phyloP scores from a whole-genome alignment of 768 basidiomycete genomes.

The Pleurotus pulmonarius region DNA sequence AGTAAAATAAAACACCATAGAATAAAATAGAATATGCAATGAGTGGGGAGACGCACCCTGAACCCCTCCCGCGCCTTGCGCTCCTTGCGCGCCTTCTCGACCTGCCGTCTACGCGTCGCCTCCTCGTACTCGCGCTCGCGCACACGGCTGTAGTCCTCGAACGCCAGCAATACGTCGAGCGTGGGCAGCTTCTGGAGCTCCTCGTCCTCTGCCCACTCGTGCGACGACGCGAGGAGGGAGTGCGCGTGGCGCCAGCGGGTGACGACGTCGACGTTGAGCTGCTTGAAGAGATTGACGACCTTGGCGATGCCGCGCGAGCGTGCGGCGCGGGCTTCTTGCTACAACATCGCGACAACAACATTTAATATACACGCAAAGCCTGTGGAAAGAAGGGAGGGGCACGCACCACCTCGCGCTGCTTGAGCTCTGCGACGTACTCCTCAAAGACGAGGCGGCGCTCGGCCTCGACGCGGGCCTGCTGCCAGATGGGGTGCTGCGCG shows the following conservation, averaged over 20 bases:
- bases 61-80: slow-evolving; percentile 91
- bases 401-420: slow-evolving; percentile 85
- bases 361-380: neutral
- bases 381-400: neutral
- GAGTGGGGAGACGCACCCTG: slow-evolving; percentile 43
- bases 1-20: neutral
- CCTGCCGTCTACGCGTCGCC: slow-evolving; percentile 71
- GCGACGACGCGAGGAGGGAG: slow-evolving; percentile 67
- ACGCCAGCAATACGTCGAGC: slow-evolving; percentile 88
- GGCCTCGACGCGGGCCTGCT: slow-evolving; percentile 76
- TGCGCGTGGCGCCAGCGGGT: slow-evolving; percentile 91
- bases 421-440: slow-evolving; percentile 85
- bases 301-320: slow-evolving; percentile 79
- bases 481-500: slow-evolving; percentile 87
- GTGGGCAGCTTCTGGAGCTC: slow-evolving; percentile 83
- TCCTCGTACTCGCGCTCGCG: slow-evolving; percentile 92
- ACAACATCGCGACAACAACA: neutral
- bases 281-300: slow-evolving; percentile 81
- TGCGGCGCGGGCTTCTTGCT: slow-evolving; percentile 79
- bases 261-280: slow-evolving; percentile 86
- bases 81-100: slow-evolving; percentile 81
- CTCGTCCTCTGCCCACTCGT: slow-evolving; percentile 72
- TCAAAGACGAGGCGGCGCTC: slow-evolving; percentile 89
- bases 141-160: slow-evolving; percentile 90
- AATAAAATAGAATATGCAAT: slow-evolving; percentile 9